These are phyloP conservation scores for Ampelocalamus luodianensis DNA, from an alignment of 176 grass and related monocot genomes.

Conservation along the genomic window DNA sequence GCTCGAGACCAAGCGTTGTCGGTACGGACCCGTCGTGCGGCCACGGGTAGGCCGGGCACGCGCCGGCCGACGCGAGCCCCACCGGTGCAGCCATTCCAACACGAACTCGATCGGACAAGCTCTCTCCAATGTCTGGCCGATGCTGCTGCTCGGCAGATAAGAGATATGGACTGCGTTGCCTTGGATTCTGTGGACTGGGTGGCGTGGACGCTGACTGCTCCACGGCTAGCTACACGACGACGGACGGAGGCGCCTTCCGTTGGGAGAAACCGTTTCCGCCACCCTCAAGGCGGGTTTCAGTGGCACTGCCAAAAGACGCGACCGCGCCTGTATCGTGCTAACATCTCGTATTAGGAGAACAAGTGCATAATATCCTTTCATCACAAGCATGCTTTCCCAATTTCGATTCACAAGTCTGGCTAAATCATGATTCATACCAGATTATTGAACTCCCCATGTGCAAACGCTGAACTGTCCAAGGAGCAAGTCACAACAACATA, in stretches of 20 bases:
- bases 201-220: not conserved
- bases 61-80: slow-evolving; percentile 37
- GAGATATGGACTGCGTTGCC: not conserved
- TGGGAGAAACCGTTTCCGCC: not conserved
- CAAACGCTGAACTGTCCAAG: too few species aligned
- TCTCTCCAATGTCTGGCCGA: not conserved
- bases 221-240: not conserved
- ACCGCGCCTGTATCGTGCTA: too few species aligned
- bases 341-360: too few species aligned
- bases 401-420: too few species aligned
- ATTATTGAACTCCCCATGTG: too few species aligned
- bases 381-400: too few species aligned
- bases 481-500: too few species aligned
- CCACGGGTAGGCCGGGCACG: slow-evolving; percentile 60
- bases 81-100: not conserved
- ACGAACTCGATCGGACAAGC: not conserved
- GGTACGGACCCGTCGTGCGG: slow-evolving; percentile 52
- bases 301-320: not conserved
- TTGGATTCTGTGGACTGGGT: not conserved
- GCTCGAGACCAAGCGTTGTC: not conserved
- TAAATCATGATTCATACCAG: too few species aligned
- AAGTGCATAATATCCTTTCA: too few species aligned
- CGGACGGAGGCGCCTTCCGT: not conserved
- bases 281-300: not conserved
- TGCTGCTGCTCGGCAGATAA: not conserved